Conservation (phyloP, 176 grass and related monocot species). For the Bonia amplexicaulis region DNA sequence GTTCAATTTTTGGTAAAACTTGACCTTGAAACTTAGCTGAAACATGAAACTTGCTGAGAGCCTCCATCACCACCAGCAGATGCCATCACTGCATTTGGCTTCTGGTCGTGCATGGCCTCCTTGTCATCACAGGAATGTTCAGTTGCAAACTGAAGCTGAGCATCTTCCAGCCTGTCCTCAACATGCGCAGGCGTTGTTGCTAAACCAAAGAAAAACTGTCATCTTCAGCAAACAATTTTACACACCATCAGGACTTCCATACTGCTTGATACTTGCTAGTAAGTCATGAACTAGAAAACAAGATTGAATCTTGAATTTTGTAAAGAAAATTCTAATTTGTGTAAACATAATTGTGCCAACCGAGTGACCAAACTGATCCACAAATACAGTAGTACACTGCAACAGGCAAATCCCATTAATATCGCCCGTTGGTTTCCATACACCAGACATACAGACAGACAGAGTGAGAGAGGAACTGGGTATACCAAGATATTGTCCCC, state of each 20-base stretch:
- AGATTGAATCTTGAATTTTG: not conserved
- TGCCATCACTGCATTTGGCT: constrained; percentile 50
- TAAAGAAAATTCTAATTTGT: not conserved
- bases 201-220: constrained; percentile 79
- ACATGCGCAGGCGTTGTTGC: constrained; percentile 82
- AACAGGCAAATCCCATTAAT: not conserved
- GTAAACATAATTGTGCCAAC: not conserved
- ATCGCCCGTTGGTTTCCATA: not conserved
- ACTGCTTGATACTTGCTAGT: not conserved
- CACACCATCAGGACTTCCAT: not conserved
- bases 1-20: too few relatives aligned
- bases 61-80: constrained; percentile 60
- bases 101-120: not conserved
- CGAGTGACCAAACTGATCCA: not conserved
- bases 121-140: constrained; percentile 30
- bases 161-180: constrained; percentile 83
- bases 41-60: constrained; percentile 45
- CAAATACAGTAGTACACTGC: not conserved
- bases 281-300: not conserved
- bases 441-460: too few relatives aligned
- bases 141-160: constrained; percentile 73
- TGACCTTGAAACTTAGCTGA: too few relatives aligned
- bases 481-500: not conserved
- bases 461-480: not conserved
- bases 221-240: constrained; percentile 28